Evolutionary conservation across 768 basidiomycete species (phyloP), one percentile per base, ranked within the genome.

Genomic region (Kwoniella heveanensis): DNA sequence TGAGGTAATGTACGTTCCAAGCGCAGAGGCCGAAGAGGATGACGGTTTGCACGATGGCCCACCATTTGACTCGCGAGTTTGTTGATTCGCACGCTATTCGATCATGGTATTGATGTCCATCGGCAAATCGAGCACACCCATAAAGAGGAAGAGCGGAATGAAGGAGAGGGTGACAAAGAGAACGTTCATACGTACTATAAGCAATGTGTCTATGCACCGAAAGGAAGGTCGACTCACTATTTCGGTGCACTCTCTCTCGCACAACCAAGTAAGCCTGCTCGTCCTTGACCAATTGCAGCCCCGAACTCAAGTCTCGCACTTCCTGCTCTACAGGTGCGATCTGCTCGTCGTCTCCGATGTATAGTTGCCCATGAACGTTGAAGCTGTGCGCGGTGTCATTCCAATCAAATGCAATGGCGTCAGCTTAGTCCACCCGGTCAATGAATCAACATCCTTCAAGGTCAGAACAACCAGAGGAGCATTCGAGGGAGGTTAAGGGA

Each of bases 221-320:
- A 32, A 32, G 13, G 13, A 54, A 8, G 91, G 91, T 17, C 24
- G 86, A 95, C 83, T 90, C 89, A 54, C 96, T 99, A 79, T 98
- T 91, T 58, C 96, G 85, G 80, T 99, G 96, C 46, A 88, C 88
- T 64, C 85, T 85, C 80, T 99, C 96, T 54, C 96, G 86, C 27
- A 98, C 88, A 30, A 95, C 90, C 67, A 99, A 93, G 81, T 99
- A 99, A 81, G 98, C 96, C 79, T 98, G 95, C 79, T 99, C 96
- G 75, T 99, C 96, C 82, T 97, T 97, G 69, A 99, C 93, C 10
- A 90, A 82, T 60, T 89, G 85, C 53, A 98, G 82, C 9, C 89
- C 92, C 57, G 86, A 86, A 15, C 91, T 87, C 26, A 99, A 82
- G 29, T 85, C 82, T 24, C 96, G 88, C 67, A 98, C 94, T 84